Percentiles rank a stretch among this genome's conserved stretches.
Conservation (phyloP, 495 filamentous ascomycete genomes). For the Apiosordaria backusii region DNA sequence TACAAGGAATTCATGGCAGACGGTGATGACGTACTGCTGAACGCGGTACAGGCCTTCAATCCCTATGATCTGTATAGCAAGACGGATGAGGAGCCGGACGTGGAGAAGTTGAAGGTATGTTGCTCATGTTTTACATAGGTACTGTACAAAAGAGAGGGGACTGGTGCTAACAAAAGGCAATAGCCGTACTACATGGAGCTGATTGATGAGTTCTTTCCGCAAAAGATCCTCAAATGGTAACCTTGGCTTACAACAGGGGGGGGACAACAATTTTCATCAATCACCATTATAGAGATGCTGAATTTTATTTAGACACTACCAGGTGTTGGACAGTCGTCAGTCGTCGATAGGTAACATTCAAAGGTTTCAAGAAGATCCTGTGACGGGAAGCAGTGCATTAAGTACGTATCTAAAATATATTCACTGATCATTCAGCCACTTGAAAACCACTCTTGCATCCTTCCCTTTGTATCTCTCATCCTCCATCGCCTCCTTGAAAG, state of each 20-base stretch:
- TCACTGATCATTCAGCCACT: conserved; percentile 31
- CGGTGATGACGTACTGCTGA: conserved; percentile 72
- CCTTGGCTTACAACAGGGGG: neutral
- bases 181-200: conserved; percentile 79
- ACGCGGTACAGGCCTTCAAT: conserved; percentile 81
- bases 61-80: conserved; percentile 92
- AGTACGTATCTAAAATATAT: too few relatives aligned
- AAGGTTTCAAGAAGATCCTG: too few relatives aligned
- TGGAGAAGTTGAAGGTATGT: conserved; percentile 65
- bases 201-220: conserved; percentile 81
- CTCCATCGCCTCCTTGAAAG: conserved; percentile 27
- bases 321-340: too few relatives aligned
- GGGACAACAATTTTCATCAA: too few relatives aligned
- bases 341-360: neutral
- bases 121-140: neutral
- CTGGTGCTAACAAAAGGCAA: neutral
- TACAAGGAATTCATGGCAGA: conserved; percentile 79
- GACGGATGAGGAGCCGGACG: conserved; percentile 72
- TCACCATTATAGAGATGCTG: neutral
- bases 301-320: neutral
- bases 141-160: neutral
- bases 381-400: too few relatives aligned
- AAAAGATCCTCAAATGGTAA: conserved; percentile 74
- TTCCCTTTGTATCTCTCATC: conserved; percentile 31
- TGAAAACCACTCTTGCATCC: conserved; percentile 34